These are phyloP conservation scores for Taxillus chinensis DNA, from an alignment of 164 flowering plant genomes.

Conservation along the genomic window DNA sequence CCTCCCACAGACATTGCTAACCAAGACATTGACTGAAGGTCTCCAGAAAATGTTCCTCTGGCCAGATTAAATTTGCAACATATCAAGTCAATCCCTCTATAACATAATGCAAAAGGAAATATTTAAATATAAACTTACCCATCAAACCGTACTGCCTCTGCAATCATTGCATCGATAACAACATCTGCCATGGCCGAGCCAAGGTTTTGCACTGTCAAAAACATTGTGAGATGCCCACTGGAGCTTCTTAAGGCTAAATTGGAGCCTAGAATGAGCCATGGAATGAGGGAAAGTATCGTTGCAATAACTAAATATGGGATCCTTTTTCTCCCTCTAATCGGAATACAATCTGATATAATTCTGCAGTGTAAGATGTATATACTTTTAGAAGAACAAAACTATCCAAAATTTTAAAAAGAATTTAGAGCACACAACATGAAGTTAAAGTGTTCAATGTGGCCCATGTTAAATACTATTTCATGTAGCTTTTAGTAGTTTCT, in stretches of 20 bases:
- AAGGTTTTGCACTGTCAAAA: conserved; percentile 70
- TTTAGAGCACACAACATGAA: no score
- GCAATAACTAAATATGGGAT: conserved; percentile 68
- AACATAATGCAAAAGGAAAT: background rate
- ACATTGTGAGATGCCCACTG: conserved; percentile 35
- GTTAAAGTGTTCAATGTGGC: no score
- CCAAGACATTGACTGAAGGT: conserved; percentile 89
- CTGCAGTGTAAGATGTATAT: conserved; percentile 31
- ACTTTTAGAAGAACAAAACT: background rate
- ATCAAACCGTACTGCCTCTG: conserved; percentile 73
- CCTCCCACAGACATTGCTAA: conserved; percentile 91
- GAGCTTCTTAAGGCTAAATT: conserved; percentile 45
- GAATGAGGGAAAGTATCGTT: conserved; percentile 62
- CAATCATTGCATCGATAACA: conserved; percentile 95
- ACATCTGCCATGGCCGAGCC: conserved; percentile 98
- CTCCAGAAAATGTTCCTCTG: conserved; percentile 91
- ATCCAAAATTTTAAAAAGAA: background rate
- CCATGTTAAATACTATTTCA: no score
- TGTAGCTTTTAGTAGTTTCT: no score
- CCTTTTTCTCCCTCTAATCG: conserved; percentile 75
- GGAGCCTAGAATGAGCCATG: conserved; percentile 72
- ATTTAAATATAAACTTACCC: conserved; percentile 26
- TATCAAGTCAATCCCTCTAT: background rate
- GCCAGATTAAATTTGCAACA: conserved; percentile 7
- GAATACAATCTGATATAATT: conserved; percentile 82